Conservation (phyloP, 345 rosid genomes). For the Turnera subulata region DNA sequence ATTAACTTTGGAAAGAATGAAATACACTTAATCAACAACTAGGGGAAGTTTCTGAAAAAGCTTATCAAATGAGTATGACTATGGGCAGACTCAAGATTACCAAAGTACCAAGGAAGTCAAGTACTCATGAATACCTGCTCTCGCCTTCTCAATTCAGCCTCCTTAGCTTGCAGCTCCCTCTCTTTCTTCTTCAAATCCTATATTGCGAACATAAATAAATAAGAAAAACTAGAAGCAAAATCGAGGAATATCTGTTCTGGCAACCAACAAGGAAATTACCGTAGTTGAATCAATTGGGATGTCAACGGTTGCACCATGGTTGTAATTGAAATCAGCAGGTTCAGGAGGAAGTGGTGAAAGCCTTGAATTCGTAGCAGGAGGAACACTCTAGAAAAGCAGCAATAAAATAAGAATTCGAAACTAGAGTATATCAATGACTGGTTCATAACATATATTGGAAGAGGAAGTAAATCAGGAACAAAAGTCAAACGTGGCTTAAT, state of each 20-base stretch:
- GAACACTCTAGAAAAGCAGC: constrained; percentile 15
- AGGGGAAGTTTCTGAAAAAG: too few species aligned
- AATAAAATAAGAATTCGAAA: not conserved
- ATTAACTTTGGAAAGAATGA: too few species aligned
- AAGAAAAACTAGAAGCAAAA: not conserved
- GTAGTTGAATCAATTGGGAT: constrained; percentile 29
- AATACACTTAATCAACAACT: too few species aligned
- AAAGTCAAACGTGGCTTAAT: too few species aligned
- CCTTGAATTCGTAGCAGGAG: constrained; percentile 28
- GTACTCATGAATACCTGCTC: constrained; percentile 21
- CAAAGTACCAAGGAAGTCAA: not conserved
- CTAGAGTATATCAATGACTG: not conserved
- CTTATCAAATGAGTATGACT: too few species aligned
- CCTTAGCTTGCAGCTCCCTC: constrained; percentile 30
- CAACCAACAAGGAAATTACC: constrained; percentile 13
- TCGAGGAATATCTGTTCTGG: not conserved
- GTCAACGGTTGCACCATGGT: constrained; percentile 29
- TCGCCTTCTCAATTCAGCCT: constrained; percentile 27
- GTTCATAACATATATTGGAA: too few species aligned
- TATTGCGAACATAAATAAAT: not conserved
- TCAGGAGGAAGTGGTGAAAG: constrained; percentile 35
- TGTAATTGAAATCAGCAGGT: constrained; percentile 27
- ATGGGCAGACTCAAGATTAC: not conserved
- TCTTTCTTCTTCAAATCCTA: constrained; percentile 33
- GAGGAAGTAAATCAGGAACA: too few species aligned